Percentiles rank a stretch among this genome's conserved stretches.
phyloP scores from a whole-genome alignment of 129 eudicot species.

The Ambrosia trifida region DNA sequence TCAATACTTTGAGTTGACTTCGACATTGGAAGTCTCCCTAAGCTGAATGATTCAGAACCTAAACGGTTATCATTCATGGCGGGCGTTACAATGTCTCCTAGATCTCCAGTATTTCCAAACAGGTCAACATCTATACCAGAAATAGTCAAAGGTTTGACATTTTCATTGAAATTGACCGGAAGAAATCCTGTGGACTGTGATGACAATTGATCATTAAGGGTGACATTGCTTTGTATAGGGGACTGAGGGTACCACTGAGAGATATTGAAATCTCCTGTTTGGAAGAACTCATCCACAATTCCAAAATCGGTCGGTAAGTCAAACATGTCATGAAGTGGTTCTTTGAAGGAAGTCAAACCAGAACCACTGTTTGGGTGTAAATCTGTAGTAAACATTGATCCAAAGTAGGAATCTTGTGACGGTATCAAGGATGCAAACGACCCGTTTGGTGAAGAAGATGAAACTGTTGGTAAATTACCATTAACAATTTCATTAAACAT shows the following conservation, averaged over 20 bases:
- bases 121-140: slow-evolving; percentile 40
- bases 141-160: slow-evolving; percentile 36
- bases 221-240: slow-evolving; percentile 35
- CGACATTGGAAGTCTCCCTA: slow-evolving; percentile 32
- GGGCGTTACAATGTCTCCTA: slow-evolving; percentile 47
- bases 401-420: slow-evolving; percentile 29
- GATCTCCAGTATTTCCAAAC: slow-evolving; percentile 31
- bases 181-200: slow-evolving; percentile 35
- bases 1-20: slow-evolving; percentile 29
- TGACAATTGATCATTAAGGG: slow-evolving; percentile 35
- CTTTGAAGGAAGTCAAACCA: slow-evolving; percentile 41
- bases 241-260: slow-evolving; percentile 48
- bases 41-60: slow-evolving; percentile 29
- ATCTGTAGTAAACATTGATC: slow-evolving; percentile 22
- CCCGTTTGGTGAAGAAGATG: slow-evolving; percentile 44
- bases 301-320: slow-evolving; percentile 40
- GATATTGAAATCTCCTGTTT: slow-evolving; percentile 36
- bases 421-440: slow-evolving; percentile 46
- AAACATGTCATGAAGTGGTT: slow-evolving; percentile 34
- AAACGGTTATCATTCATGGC: slow-evolving; percentile 26
- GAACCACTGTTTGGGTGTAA: slow-evolving; percentile 37
- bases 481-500: slow-evolving; percentile 41
- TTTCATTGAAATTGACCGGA: slow-evolving; percentile 23
- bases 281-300: slow-evolving; percentile 49
- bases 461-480: slow-evolving; percentile 27